Evolutionary conservation across 2,329 filamentous ascomycete genomes (phyloP).

Genomic region (Didymella glomerata): DNA sequence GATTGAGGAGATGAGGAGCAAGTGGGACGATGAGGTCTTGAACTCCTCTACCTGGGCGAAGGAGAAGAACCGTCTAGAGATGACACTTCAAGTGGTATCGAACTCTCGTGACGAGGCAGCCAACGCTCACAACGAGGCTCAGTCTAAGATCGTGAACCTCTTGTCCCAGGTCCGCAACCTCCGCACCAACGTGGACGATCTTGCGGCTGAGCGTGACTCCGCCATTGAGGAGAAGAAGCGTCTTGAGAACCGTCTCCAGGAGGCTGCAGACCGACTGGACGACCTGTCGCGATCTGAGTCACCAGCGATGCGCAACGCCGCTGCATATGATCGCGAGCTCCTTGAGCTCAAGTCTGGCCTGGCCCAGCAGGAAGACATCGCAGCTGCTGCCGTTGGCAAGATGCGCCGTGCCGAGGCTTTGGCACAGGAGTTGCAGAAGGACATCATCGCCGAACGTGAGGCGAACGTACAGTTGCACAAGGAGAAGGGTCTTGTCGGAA

Average conservation of each 20-base stretch:
- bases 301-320: slow-evolving; percentile 87
- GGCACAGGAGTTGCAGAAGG: slow-evolving; percentile 88
- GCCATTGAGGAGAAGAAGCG: slow-evolving; percentile 89
- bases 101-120: slow-evolving; percentile 94
- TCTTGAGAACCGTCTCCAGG: slow-evolving; percentile 82
- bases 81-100: slow-evolving; percentile 86
- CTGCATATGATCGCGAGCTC: slow-evolving; percentile 85
- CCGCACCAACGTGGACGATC: slow-evolving; percentile 84
- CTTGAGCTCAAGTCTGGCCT: slow-evolving; percentile 87
- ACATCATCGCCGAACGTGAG: slow-evolving; percentile 86
- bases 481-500: slow-evolving; percentile 89
- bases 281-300: slow-evolving; percentile 86
- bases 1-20: slow-evolving; percentile 89
- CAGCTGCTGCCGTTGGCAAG: slow-evolving; percentile 90
- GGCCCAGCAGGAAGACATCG: slow-evolving; percentile 92
- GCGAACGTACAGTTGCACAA: slow-evolving; percentile 82
- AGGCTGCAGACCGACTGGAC: slow-evolving; percentile 87
- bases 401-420: slow-evolving; percentile 94
- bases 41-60: slow-evolving; percentile 99
- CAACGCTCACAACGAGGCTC: slow-evolving; percentile 91
- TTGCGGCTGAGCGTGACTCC: slow-evolving; percentile 83
- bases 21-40: slow-evolving; percentile 98
- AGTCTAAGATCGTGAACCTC: slow-evolving; percentile 88
- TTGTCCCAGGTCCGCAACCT: slow-evolving; percentile 88
- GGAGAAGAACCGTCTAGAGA: slow-evolving; percentile 91